phyloP scores from a whole-genome alignment of 352 stramenopile genomes.

The Globisporangium ultimum region DNA sequence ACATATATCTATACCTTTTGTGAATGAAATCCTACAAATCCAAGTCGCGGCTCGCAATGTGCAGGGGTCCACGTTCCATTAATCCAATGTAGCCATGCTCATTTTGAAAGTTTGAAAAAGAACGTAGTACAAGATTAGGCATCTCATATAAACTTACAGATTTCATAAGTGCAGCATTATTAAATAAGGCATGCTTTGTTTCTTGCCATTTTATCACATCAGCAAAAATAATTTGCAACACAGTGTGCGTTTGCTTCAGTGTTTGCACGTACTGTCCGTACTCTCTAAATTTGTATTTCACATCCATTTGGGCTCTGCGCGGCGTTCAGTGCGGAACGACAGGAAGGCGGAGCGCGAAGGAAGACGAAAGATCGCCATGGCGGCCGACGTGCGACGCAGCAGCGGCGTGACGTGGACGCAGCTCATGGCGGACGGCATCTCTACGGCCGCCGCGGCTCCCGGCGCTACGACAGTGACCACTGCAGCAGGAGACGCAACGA shows the following conservation, averaged over 20 bases:
- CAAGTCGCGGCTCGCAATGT: background rate
- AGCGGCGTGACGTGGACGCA: background rate
- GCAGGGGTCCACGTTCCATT: background rate
- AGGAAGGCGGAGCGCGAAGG: background rate
- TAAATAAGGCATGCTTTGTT: background rate
- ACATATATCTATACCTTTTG: constrained; percentile 2
- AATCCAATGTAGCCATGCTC: background rate
- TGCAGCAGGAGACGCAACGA: background rate
- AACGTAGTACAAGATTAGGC: too few species aligned
- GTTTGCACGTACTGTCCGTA: background rate
- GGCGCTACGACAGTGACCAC: background rate
- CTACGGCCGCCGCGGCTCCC: background rate
- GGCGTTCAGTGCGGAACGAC: background rate
- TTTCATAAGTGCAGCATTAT: background rate
- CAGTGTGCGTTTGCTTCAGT: too few species aligned
- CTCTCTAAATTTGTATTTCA: background rate
- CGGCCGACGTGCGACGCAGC: background rate
- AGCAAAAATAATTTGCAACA: background rate
- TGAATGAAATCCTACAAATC: background rate
- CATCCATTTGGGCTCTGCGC: background rate
- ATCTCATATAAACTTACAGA: background rate
- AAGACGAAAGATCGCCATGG: background rate
- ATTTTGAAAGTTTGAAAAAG: background rate
- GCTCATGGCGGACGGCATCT: background rate
- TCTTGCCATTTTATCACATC: background rate